A percentile compares a stretch with the other conserved stretches of the same genome.
Conservation (phyloP, 2,329 filamentous ascomycete genomes). For the Colletotrichum limetticola region DNA sequence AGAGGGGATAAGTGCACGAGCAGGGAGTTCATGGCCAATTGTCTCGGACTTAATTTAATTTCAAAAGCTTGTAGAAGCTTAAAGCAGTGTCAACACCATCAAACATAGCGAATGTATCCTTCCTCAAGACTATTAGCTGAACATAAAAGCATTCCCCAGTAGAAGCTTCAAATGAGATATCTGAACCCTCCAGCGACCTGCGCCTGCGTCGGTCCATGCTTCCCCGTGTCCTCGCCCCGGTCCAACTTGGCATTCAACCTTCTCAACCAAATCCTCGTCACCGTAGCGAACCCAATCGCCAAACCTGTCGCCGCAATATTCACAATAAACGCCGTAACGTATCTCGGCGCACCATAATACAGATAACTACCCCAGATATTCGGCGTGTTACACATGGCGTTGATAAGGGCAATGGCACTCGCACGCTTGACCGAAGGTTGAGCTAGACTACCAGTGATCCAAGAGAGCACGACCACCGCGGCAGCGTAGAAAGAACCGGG, state of each 20-base stretch:
- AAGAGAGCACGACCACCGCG: constrained; percentile 42
- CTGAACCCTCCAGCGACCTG: constrained; percentile 42
- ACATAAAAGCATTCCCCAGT: too few relatives aligned
- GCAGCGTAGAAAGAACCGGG: constrained; percentile 41
- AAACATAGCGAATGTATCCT: background rate
- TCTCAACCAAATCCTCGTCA: constrained; percentile 40
- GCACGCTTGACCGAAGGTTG: constrained; percentile 41
- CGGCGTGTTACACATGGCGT: constrained; percentile 42
- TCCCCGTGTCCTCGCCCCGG: constrained; percentile 40
- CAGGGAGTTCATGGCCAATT: too few relatives aligned
- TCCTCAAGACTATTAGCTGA: background rate
- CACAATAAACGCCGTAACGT: constrained; percentile 41
- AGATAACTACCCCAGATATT: constrained; percentile 44
- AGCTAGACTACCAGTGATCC: constrained; percentile 41
- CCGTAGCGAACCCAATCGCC: constrained; percentile 41
- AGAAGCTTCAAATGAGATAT: constrained; percentile 35
- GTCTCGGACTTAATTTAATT: too few relatives aligned
- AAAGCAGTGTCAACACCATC: background rate
- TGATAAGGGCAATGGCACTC: constrained; percentile 42
- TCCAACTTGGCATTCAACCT: constrained; percentile 42
- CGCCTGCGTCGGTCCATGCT: constrained; percentile 41
- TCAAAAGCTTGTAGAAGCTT: too few relatives aligned
- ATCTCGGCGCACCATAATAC: constrained; percentile 41
- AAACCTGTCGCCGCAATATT: constrained; percentile 41
- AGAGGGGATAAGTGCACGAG: too few relatives aligned